Evolutionary conservation across 768 basidiomycete species (phyloP), one percentile per base, ranked within the genome.

Genomic region (Rhodocollybia butyracea): DNA sequence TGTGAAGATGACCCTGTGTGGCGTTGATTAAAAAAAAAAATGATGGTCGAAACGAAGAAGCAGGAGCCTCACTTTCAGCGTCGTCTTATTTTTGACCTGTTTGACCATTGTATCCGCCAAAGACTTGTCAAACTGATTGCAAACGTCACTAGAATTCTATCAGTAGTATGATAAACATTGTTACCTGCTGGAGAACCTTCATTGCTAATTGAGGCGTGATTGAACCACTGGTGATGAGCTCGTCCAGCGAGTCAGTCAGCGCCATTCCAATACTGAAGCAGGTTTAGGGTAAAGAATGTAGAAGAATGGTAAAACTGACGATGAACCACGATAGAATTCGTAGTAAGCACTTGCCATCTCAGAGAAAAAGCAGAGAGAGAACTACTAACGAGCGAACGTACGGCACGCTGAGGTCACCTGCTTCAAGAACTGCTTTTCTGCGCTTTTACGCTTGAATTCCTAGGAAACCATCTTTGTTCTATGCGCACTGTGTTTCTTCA

Each of bases 161-260:
- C 27, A n/a, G 7, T 4, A 3, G 21, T 29, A 5, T 26, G 41
- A 11, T 19, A 45, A 27, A 29, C 27, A 17, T 4, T 24, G 30
- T 15, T 45, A 97, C 96, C 91, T 98, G 96, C 67, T 90, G 88
- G 55, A 98, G 73, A n/a, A 97, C 93, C 72, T 96, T 92, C 88
- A 98, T 93, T 15, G 96, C 97, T 62, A 98, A 71, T 74, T 98
- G 96, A 13, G 96, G 96, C 21, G 94, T 96, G 64, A 99, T 99
- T 47, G 91, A 86, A 2, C 96, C 96, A 66, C 89, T 90, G 43
- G 94, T 96, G 64, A 99, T 98, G 61, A 99, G 83, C 74, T 98
- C 96, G 74, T 99, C 97, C 63, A 99, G 84, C 61, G 96, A 94
- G 76, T 99, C 97, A 15, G 95, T 96, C 51, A 99, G 80, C 50